A percentile compares a stretch with the other conserved stretches of the same genome.
Evolutionary conservation across 1,284 basidiomycete genomes (phyloP).

Genomic region (Ganoderma sinense): DNA sequence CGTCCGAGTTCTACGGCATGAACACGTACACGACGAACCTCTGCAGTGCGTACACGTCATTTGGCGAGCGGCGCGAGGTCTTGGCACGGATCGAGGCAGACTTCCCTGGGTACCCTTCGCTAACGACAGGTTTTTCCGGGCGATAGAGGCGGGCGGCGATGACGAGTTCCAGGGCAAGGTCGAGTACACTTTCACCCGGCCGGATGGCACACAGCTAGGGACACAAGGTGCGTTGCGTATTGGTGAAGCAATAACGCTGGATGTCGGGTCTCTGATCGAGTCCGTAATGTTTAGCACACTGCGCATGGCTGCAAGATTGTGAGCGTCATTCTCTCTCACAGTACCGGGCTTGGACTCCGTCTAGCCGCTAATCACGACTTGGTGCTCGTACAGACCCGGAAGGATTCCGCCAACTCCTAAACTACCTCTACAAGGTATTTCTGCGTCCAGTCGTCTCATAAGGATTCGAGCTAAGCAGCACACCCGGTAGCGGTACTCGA

Average conservation of each 20-base stretch:
- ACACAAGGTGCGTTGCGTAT: conserved; percentile 57
- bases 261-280: neutral
- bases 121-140: neutral
- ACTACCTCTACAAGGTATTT: conserved; percentile 73
- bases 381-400: conserved; percentile 52
- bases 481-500: conserved; percentile 59
- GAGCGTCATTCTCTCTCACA: conserved; percentile 36
- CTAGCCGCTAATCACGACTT: conserved; percentile 16
- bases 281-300: conserved; percentile 52
- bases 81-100: neutral
- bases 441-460: neutral
- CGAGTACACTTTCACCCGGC: conserved; percentile 65
- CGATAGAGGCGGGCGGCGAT: conserved; percentile 61
- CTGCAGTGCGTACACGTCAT: conserved; percentile 54
- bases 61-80: neutral
- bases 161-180: conserved; percentile 75
- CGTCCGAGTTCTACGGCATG: conserved; percentile 76
- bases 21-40: conserved; percentile 81
- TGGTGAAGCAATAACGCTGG: neutral
- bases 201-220: conserved; percentile 74
- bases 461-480: conserved; percentile 1
- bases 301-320: conserved; percentile 72
- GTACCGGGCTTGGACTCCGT: neutral
- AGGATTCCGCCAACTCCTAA: conserved; percentile 70
- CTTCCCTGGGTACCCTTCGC: neutral